Percentiles rank a stretch among this genome's conserved stretches.
These are phyloP conservation scores for Hyphochytrium catenoides DNA, from an alignment of 352 stramenopile species.

Conservation along the genomic window DNA sequence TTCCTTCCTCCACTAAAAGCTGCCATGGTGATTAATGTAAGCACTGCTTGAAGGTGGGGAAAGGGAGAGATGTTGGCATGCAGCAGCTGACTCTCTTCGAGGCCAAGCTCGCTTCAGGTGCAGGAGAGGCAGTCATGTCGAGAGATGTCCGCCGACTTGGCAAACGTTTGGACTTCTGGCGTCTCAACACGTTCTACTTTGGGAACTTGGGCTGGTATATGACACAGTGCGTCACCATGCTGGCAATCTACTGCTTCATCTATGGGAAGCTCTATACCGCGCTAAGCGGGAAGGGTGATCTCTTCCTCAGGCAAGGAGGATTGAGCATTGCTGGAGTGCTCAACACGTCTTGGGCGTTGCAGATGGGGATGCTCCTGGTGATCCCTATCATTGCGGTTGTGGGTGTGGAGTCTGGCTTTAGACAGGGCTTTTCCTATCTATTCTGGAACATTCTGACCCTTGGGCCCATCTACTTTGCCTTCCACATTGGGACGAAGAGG, in stretches of 20 bases:
- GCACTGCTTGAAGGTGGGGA: no score
- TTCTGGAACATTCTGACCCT: constrained; percentile 9
- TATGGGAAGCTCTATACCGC: constrained; percentile 14
- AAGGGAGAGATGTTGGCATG: constrained; percentile 7
- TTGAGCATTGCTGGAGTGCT: constrained; percentile 8
- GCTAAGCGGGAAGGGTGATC: constrained; percentile 8
- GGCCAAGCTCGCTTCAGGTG: constrained; percentile 7
- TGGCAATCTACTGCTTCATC: constrained; percentile 14
- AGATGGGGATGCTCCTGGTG: constrained; percentile 10
- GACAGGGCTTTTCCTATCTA: constrained; percentile 8
- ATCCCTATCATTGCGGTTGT: constrained; percentile 10
- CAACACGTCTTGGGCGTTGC: constrained; percentile 11
- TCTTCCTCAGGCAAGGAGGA: constrained; percentile 7
- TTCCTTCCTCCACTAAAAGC: no score
- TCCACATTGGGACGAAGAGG: constrained; percentile 9
- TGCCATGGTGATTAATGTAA: no score
- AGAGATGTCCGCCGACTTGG: constrained; percentile 6
- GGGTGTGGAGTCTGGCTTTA: constrained; percentile 9
- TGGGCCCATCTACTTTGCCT: constrained; percentile 10
- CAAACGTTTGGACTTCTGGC: constrained; percentile 4
- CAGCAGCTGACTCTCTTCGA: constrained; percentile 6
- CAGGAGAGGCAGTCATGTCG: constrained; percentile 4
- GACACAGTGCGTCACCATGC: constrained; percentile 11
- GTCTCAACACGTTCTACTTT: constrained; percentile 7
- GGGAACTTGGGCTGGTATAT: constrained; percentile 14